These are phyloP conservation scores for Mortierella sp. DNA, from an alignment of 371 early-diverging fungal genomes.

Conservation along the genomic window DNA sequence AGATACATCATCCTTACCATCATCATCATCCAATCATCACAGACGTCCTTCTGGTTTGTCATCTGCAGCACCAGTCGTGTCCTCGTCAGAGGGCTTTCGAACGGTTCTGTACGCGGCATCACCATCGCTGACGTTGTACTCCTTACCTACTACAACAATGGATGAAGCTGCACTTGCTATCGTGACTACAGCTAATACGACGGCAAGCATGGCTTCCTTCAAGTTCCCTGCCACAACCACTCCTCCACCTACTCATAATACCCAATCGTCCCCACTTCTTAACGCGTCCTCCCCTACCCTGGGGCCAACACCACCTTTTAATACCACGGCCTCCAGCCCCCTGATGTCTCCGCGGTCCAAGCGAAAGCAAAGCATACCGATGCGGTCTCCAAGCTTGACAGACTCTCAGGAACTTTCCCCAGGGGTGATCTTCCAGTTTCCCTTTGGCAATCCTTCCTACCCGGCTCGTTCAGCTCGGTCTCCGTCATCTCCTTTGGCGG, in stretches of 20 bases:
- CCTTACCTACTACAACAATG: conserved; percentile 1
- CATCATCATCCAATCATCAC: neutral
- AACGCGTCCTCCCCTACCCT: neutral
- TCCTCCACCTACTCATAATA: neutral
- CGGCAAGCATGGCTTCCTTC: neutral
- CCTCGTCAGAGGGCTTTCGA: conserved; percentile 2
- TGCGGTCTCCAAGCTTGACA: conserved; percentile 17
- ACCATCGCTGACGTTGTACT: conserved; percentile 16
- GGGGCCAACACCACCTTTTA: neutral
- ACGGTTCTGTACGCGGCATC: conserved; percentile 19
- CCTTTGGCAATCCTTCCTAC: conserved; percentile 19
- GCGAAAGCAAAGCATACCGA: conserved; percentile 7
- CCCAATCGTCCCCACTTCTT: neutral
- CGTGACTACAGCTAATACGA: neutral
- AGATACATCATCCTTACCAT: too few species aligned
- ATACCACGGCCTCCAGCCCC: neutral
- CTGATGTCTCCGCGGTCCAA: neutral
- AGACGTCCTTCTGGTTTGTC: neutral
- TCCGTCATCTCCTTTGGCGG: neutral
- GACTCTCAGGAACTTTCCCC: conserved; percentile 14
- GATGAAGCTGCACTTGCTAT: neutral
- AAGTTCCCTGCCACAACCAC: conserved; percentile 3
- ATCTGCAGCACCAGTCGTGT: neutral
- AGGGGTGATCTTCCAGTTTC: conserved; percentile 22
- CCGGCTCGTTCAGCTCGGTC: too few species aligned